A percentile compares a stretch with the other conserved stretches of the same genome.
These are phyloP conservation scores for Achaetomium macrosporum DNA, from an alignment of 2,329 filamentous ascomycete genomes.

Conservation along the genomic window DNA sequence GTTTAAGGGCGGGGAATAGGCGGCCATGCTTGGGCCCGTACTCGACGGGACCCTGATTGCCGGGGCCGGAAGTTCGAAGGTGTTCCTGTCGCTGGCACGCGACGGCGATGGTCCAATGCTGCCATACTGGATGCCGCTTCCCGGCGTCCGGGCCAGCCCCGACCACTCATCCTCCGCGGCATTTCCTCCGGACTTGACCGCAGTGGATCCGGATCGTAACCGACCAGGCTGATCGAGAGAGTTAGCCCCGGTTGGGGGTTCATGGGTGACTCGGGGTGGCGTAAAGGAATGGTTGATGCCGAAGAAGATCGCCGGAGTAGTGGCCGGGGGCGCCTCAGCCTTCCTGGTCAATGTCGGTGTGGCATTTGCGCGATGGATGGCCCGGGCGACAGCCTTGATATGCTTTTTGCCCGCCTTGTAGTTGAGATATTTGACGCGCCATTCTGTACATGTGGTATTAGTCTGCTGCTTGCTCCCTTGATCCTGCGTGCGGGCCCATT, in stretches of 20 bases:
- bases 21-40: constrained; percentile 21
- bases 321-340: constrained; percentile 28
- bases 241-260: neutral
- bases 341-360: constrained; percentile 39
- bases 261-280: constrained; percentile 7
- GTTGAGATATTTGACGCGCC: constrained; percentile 88
- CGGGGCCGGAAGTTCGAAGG: constrained; percentile 50
- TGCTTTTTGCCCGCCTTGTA: constrained; percentile 96
- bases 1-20: constrained; percentile 11
- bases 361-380: constrained; percentile 57
- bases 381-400: constrained; percentile 73
- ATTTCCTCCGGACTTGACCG: constrained; percentile 2
- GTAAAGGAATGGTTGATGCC: constrained; percentile 14
- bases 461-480: neutral
- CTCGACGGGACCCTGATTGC: constrained; percentile 40
- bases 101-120: constrained; percentile 45
- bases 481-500: neutral
- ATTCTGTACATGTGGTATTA: constrained; percentile 49
- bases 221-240: neutral
- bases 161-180: constrained; percentile 34
- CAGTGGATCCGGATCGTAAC: constrained; percentile 23
- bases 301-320: constrained; percentile 17
- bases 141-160: constrained; percentile 34
- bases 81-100: constrained; percentile 27
- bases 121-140: constrained; percentile 43